These are phyloP conservation scores for Anthracocystis panici-leucophaei DNA, from an alignment of 1,284 basidiomycete species.

Conservation along the genomic window DNA sequence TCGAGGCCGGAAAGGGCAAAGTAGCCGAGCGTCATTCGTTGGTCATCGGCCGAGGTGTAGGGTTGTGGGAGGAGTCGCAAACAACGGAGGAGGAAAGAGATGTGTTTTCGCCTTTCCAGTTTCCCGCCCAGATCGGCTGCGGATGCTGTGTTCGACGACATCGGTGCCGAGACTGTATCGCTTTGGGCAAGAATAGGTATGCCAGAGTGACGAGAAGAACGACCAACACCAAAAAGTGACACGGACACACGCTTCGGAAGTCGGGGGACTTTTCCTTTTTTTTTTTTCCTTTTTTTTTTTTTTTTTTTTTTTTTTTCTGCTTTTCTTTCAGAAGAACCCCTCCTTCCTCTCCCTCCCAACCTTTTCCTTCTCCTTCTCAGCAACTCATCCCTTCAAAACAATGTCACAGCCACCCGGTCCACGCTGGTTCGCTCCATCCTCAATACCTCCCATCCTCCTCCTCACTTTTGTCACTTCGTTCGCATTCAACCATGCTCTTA, in stretches of 20 bases:
- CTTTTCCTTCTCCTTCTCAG: not conserved
- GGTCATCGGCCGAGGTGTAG: slow-evolving; percentile 62
- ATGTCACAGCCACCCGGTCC: slow-evolving; percentile 5
- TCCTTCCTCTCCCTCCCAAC: not conserved
- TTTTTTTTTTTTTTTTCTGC: too few relatives aligned
- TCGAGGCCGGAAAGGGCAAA: slow-evolving; percentile 64
- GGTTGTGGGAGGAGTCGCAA: slow-evolving; percentile 60
- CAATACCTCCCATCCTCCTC: slow-evolving; percentile 44
- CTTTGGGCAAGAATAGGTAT: not conserved
- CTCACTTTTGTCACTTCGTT: slow-evolving; percentile 42
- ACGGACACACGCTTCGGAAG: too few relatives aligned
- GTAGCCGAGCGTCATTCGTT: slow-evolving; percentile 66
- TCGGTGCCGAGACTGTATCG: not conserved
- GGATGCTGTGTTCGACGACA: not conserved
- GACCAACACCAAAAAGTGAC: slow-evolving; percentile 2
- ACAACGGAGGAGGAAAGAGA: slow-evolving; percentile 60
- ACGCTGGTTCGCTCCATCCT: slow-evolving; percentile 26
- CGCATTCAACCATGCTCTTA: slow-evolving; percentile 48
- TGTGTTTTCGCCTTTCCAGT: slow-evolving; percentile 48
- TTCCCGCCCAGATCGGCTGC: not conserved
- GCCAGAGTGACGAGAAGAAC: not conserved
- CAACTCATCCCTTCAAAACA: not conserved
- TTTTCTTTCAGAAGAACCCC: too few relatives aligned
- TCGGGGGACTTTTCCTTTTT: too few relatives aligned
- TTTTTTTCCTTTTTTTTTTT: too few relatives aligned